Conservation (phyloP, 495 filamentous ascomycete species). For the Chaetomium tenue region DNA sequence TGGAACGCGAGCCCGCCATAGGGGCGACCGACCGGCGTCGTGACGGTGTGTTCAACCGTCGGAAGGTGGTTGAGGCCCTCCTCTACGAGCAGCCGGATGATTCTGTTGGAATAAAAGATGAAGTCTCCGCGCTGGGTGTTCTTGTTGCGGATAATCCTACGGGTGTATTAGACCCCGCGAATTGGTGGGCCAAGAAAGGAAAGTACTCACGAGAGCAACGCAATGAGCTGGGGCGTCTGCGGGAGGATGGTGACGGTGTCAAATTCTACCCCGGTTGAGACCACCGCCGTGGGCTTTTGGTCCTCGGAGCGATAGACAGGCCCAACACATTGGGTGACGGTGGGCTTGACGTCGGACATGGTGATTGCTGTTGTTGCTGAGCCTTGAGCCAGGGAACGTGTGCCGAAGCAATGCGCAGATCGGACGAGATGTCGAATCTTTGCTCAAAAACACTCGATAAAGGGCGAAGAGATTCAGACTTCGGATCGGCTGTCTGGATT, state of each 20-base stretch:
- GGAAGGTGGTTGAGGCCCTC: conserved; percentile 97
- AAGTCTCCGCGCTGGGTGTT: conserved; percentile 89
- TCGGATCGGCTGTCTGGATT: not conserved
- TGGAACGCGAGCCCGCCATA: conserved; percentile 93
- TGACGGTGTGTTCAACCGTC: conserved; percentile 80
- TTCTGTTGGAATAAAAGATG: conserved; percentile 98
- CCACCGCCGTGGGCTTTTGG: conserved; percentile 84
- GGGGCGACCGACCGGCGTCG: conserved; percentile 82
- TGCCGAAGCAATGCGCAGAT: conserved; percentile 6
- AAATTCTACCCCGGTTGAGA: conserved; percentile 77
- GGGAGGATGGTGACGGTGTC: conserved; percentile 86
- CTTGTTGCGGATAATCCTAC: conserved; percentile 90
- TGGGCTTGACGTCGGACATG: conserved; percentile 34
- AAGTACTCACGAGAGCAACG: conserved; percentile 83
- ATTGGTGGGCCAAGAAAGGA: conserved; percentile 19
- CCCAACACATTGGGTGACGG: conserved; percentile 71
- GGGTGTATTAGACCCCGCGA: not conserved
- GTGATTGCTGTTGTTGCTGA: not conserved
- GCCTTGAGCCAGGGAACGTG: conserved; percentile 5
- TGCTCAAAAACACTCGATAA: not conserved
- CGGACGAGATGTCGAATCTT: not conserved
- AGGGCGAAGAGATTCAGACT: not conserved
- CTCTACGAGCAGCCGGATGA: conserved; percentile 96
- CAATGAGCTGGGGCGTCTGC: conserved; percentile 95
- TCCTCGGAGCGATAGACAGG: conserved; percentile 72